Base-by-base conservation (phyloP, 768 basidiomycete species). In the Pisolithus sp. region DNA sequence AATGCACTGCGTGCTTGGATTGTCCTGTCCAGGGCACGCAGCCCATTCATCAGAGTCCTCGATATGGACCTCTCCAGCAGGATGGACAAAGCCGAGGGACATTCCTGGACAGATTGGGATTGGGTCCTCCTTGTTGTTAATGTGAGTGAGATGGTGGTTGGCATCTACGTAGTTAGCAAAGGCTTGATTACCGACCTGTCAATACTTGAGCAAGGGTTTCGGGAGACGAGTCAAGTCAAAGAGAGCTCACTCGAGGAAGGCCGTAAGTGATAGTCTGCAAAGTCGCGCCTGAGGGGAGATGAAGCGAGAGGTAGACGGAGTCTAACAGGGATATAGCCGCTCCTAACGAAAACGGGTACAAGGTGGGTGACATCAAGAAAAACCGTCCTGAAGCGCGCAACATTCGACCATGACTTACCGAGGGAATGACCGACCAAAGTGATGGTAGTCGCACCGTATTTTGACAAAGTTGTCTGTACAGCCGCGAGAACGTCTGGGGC, bases 1-100 rank as follows among this genome's bases (percentile, higher is more conserved):
- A 44, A 53, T 60, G 23, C 55, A 60, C 51, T 72, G 59, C 2
- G 37, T 53, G 53, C 72, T 77, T 5, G 73, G 56, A 60, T 86
- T 85, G 51, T 87, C 85, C 50, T 83, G 76, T 2, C 80, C 79
- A 8, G 81, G 73, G 61, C 85, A 86, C 18, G 64, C 51, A 31
- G 71, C 60, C 83, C 83, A 86, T n/a, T 64, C 59, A 0, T 67
- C 70, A 5, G 63, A 67, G 37, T 75, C 70, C 52, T 69, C 62
- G 20, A 76, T 76, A 44, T 76, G 75, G 2, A 69, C 62, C 53
- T 77, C 75, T 1, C 74, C 72, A 6, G 60, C 48, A 4, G 73
- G 61, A 28, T 76, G 73, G 3, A 53, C 63, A 46, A 69, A 77
- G 9, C 68, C 75, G 37, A 75, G 36, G 52, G 68, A 70, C 54